These are phyloP conservation scores for Ogataea ganodermae DNA, from an alignment of 805 yeast genomes.

Conservation along the genomic window DNA sequence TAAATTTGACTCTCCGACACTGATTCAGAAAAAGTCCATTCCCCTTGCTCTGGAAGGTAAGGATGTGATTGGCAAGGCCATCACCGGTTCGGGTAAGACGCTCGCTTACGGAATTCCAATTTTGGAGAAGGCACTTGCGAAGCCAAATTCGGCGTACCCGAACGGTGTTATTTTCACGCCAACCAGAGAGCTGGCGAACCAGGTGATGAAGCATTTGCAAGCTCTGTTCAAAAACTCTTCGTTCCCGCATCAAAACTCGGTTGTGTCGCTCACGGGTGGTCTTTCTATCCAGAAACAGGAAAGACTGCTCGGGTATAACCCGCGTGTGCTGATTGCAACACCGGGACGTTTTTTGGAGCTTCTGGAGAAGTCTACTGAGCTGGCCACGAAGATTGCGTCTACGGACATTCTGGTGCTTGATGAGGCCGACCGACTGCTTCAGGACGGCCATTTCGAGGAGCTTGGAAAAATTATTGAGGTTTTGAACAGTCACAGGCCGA, in stretches of 20 bases:
- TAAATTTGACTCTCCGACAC: conserved; percentile 73
- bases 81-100: conserved; percentile 98
- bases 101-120: conserved; percentile 94
- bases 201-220: conserved; percentile 80
- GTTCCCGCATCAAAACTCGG: conserved; percentile 42
- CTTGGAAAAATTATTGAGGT: conserved; percentile 77
- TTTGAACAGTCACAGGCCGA: conserved; percentile 52
- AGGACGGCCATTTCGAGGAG: conserved; percentile 96
- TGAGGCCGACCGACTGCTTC: conserved; percentile 93
- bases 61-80: conserved; percentile 93
- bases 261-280: conserved; percentile 90
- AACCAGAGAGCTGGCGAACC: conserved; percentile 94
- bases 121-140: conserved; percentile 58
- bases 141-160: conserved; percentile 43
- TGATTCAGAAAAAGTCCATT: conserved; percentile 74
- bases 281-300: conserved; percentile 92
- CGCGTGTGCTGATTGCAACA: conserved; percentile 87
- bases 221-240: conserved; percentile 54
- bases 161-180: conserved; percentile 87
- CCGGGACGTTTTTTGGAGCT: conserved; percentile 91
- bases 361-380: conserved; percentile 59
- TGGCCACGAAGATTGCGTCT: conserved; percentile 43
- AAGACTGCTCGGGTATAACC: conserved; percentile 69
- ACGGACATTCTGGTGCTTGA: conserved; percentile 69
- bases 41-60: conserved; percentile 72